A percentile compares a stretch with the other conserved stretches of the same genome.
phyloP scores from a whole-genome alignment of 1,284 basidiomycete genomes.

The Ganoderma sp. region DNA sequence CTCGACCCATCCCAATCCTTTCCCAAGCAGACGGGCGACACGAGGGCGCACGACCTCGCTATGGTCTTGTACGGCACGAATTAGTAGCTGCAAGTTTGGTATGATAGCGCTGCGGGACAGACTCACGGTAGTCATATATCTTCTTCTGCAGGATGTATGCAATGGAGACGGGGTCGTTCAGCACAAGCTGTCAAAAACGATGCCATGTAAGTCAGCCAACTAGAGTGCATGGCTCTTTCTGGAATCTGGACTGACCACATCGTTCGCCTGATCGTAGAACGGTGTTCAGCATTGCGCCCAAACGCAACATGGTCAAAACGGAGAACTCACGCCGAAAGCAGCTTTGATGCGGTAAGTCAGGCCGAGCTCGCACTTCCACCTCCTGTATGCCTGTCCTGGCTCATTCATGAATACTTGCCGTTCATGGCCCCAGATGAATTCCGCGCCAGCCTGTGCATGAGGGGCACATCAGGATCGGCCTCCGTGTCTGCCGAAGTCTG shows the following conservation, averaged over 20 bases:
- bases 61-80: constrained; percentile 27
- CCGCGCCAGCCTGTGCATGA: neutral
- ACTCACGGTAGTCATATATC: constrained; percentile 37
- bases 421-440: constrained; percentile 17
- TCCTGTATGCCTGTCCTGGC: constrained; percentile 21
- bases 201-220: neutral
- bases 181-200: constrained; percentile 33
- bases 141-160: constrained; percentile 37
- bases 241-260: neutral
- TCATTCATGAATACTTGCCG: constrained; percentile 18
- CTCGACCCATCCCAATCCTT: constrained; percentile 41
- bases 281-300: too few species aligned
- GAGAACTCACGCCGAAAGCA: constrained; percentile 22
- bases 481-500: neutral
- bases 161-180: constrained; percentile 37
- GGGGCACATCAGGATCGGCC: neutral
- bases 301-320: neutral
- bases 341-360: constrained; percentile 30
- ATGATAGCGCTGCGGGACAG: neutral
- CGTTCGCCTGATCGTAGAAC: constrained; percentile 1
- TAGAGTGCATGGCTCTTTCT: neutral
- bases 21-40: constrained; percentile 41
- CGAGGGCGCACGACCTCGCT: constrained; percentile 40
- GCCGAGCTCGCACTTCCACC: constrained; percentile 23
- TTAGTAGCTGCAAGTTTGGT: neutral